phyloP scores from a whole-genome alignment of 805 yeast species.

The Hemisphaericaspora nanyangensis region DNA sequence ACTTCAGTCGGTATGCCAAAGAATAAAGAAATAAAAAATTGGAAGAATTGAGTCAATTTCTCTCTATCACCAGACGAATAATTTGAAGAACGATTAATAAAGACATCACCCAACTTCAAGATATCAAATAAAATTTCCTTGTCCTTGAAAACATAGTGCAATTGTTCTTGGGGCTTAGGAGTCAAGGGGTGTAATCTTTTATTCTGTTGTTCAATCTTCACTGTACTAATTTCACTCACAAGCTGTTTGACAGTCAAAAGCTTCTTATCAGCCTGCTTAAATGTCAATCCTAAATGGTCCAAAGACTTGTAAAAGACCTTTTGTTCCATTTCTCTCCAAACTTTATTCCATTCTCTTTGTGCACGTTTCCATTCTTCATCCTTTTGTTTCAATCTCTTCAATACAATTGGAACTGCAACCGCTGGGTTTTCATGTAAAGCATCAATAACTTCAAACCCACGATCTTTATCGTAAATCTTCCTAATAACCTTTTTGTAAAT shows the following conservation, averaged over 20 bases:
- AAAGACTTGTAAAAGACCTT: slow-evolving; percentile 89
- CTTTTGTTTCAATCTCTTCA: slow-evolving; percentile 90
- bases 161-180: slow-evolving; percentile 77
- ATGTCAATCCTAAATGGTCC: slow-evolving; percentile 93
- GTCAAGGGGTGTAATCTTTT: slow-evolving; percentile 82
- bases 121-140: slow-evolving; percentile 70
- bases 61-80: slow-evolving; percentile 82
- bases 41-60: slow-evolving; percentile 65
- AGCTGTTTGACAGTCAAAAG: slow-evolving; percentile 84
- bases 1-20: slow-evolving; percentile 55
- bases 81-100: slow-evolving; percentile 62
- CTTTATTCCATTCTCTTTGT: slow-evolving; percentile 97
- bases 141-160: slow-evolving; percentile 64
- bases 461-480: slow-evolving; percentile 88
- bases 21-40: slow-evolving; percentile 66
- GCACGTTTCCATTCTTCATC: slow-evolving; percentile 99
- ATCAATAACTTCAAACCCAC: slow-evolving; percentile 94
- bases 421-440: slow-evolving; percentile 95
- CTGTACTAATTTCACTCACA: slow-evolving; percentile 86
- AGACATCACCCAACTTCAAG: slow-evolving; percentile 60
- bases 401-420: slow-evolving; percentile 88
- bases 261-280: slow-evolving; percentile 95
- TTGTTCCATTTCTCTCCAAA: slow-evolving; percentile 98
- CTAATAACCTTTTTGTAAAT: slow-evolving; percentile 92
- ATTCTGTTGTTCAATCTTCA: slow-evolving; percentile 86